Evolutionary conservation across 371 early-diverging fungal species (phyloP), one percentile per base, ranked within the genome.

Genomic region (Syncephalastrum sp.): DNA sequence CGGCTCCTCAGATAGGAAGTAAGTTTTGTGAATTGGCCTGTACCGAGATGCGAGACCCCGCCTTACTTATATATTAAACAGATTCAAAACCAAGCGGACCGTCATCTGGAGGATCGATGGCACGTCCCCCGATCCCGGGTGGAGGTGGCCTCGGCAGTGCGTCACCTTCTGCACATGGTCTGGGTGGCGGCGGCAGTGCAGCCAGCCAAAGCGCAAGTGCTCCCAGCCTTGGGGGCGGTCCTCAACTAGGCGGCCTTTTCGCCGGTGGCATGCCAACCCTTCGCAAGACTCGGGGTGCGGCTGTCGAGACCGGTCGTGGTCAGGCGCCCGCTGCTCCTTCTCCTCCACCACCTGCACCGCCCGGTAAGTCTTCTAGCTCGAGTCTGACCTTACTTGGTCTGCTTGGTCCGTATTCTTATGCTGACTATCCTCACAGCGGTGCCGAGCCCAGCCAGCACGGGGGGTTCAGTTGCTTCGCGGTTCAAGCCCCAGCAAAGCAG

Each of bases 231-330:
- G 75, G 72, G 5, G 56, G 62, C 16, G 77, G 69, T 16, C 70
- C 74, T 23, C 70, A 65, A 50, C 68, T 87, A 14, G 88, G 82
- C 25, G 86, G 85, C 10, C 61, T 87, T 10, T 85, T 87, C 70
- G 82, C 84, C n/a, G 76, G 77, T 52, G 88, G 86, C 41, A 80
- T 87, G 75, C 88, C 88, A 46, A 81, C 81, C 8, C 70, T 87
- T 17, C 78, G 83, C 65, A 81, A 79, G 33, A 75, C 79, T 45
- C 60, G 60, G 60, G 78, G 78, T n/a, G 67, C 73, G 2, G 69
- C 65, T 45, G 64, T 75, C 4, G 55, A 62, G 21, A 75, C 75
- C 7, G 74, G 71, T 16, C 61, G 75, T 65, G 67, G 63, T 44
- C 52, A 59, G 33, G 51, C 38, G 38, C 38, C 38, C 38, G 38